phyloP scores from a whole-genome alignment of 176 grass and related monocot species.

The Hordeum vulgare region DNA sequence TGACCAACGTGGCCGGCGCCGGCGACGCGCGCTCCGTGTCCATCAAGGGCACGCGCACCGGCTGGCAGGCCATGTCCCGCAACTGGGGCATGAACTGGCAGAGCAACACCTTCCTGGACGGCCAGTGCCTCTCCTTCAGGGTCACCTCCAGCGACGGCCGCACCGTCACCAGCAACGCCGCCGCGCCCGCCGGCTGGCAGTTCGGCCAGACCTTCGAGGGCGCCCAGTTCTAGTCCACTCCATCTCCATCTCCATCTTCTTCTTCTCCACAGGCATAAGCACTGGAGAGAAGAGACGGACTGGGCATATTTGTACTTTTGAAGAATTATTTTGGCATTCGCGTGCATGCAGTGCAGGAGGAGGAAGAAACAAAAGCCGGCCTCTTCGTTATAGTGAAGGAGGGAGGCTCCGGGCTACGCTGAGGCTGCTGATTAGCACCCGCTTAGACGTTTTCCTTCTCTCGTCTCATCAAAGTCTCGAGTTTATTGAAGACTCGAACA shows the following conservation, averaged over 20 bases:
- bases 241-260: not conserved
- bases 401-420: slow-evolving; percentile 31
- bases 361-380: slow-evolving; percentile 21
- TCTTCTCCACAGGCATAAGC: not conserved
- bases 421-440: slow-evolving; percentile 66
- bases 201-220: slow-evolving; percentile 53
- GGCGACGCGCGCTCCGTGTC: slow-evolving; percentile 34
- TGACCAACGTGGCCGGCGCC: slow-evolving; percentile 49
- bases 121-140: slow-evolving; percentile 53
- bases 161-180: slow-evolving; percentile 43
- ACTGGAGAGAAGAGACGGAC: not conserved
- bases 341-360: not conserved
- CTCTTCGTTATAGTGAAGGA: slow-evolving; percentile 40
- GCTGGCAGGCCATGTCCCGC: slow-evolving; percentile 56
- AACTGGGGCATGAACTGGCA: slow-evolving; percentile 76
- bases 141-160: slow-evolving; percentile 50
- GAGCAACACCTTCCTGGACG: slow-evolving; percentile 43
- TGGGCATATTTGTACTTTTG: not conserved
- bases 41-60: slow-evolving; percentile 37
- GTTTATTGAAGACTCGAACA: not conserved
- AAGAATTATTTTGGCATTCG: slow-evolving; percentile 4
- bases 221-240: slow-evolving; percentile 19
- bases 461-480: not conserved
- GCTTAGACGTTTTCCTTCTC: slow-evolving; percentile 39
- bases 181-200: slow-evolving; percentile 30